These are phyloP conservation scores for Hortaea werneckii DNA, from an alignment of 2,329 filamentous ascomycete genomes.

Conservation along the genomic window DNA sequence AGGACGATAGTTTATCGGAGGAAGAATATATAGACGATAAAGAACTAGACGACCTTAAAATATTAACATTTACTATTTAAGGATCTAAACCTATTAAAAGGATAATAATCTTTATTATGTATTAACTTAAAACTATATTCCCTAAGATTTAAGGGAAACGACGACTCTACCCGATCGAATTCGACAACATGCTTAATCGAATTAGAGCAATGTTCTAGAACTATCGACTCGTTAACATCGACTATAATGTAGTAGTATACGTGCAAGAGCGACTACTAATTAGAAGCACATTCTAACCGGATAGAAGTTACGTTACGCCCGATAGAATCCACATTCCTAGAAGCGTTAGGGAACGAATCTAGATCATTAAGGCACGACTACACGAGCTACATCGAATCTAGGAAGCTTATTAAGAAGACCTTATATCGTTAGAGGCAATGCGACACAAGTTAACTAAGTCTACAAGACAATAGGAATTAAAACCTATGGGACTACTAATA, in stretches of 20 bases:
- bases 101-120: too few relatives aligned
- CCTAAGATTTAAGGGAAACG: background rate
- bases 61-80: too few relatives aligned
- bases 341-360: constrained; percentile 1
- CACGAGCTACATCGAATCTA: background rate
- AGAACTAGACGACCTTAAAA: too few relatives aligned
- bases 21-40: too few relatives aligned
- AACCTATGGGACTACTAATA: background rate
- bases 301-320: constrained; percentile 2
- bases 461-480: background rate
- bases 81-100: too few relatives aligned
- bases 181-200: constrained; percentile 3
- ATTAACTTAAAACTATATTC: too few relatives aligned
- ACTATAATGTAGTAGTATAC: background rate
- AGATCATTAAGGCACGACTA: background rate
- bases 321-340: constrained; percentile 3
- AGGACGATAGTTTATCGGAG: too few relatives aligned
- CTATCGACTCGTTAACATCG: constrained; percentile 1
- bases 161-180: constrained; percentile 3
- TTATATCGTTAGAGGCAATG: background rate
- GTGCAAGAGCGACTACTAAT: constrained; percentile 4
- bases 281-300: constrained; percentile 3
- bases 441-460: background rate
- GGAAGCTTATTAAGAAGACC: background rate
- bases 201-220: constrained; percentile 6